Evolutionary conservation across 257 asterid species (phyloP).

Genomic region (Lavandula angustifolia): DNA sequence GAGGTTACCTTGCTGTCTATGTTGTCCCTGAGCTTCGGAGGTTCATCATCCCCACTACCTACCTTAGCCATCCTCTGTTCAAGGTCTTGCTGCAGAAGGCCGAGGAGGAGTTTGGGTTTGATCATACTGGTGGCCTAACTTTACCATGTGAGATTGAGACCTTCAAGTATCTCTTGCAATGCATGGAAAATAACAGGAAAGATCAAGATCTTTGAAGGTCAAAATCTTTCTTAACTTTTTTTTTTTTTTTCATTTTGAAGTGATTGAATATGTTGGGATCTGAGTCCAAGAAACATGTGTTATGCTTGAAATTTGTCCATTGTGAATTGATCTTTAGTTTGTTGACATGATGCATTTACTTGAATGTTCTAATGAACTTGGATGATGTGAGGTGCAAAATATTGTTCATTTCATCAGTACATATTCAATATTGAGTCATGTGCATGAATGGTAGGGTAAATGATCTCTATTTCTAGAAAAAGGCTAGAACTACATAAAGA

Average conservation of each 20-base stretch:
- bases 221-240: background rate
- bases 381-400: background rate
- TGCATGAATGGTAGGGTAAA: background rate
- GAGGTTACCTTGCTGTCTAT: constrained; percentile 58
- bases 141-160: constrained; percentile 68
- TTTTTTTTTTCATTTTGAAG: background rate
- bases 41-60: constrained; percentile 58
- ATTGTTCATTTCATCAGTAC: background rate
- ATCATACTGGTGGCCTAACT: constrained; percentile 55
- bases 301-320: background rate
- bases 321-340: constrained; percentile 5
- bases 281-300: background rate
- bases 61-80: constrained; percentile 55
- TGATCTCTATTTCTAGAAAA: background rate
- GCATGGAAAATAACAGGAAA: constrained; percentile 52
- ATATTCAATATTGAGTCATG: background rate
- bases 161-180: constrained; percentile 55
- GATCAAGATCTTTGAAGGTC: constrained; percentile 40
- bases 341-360: background rate
- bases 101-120: constrained; percentile 67
- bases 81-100: constrained; percentile 56
- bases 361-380: constrained; percentile 20
- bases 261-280: constrained; percentile 10
- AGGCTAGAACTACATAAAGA: background rate
- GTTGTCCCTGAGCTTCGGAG: constrained; percentile 62